Conservation (phyloP, 441 rosid genomes). For the Gossypium trilobum region DNA sequence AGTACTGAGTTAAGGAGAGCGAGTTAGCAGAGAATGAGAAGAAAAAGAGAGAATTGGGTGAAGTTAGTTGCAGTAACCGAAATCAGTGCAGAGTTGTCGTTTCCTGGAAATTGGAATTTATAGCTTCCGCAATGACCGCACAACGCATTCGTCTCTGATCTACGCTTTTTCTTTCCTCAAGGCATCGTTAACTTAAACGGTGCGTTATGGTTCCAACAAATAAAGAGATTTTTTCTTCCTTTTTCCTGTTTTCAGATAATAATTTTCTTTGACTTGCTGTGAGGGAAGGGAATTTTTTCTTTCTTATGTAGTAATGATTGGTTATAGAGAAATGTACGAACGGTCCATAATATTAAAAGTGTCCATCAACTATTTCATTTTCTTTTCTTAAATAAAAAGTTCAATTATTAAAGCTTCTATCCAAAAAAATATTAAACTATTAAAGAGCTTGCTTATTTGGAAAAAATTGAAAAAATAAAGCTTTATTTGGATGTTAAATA, state of each 20-base stretch:
- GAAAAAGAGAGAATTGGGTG: neutral
- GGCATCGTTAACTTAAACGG: neutral
- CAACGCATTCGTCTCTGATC: constrained; percentile 11
- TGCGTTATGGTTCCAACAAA: neutral
- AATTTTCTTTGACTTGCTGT: neutral
- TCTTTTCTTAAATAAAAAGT: neutral
- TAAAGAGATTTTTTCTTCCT: neutral
- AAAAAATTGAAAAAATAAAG: neutral
- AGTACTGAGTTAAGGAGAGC: neutral
- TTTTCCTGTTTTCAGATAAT: neutral
- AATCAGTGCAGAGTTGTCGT: constrained; percentile 18
- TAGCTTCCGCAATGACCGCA: constrained; percentile 16
- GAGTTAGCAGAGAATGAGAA: neutral
- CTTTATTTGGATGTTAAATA: neutral
- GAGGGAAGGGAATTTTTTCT: neutral
- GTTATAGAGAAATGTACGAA: neutral
- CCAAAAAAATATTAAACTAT: neutral
- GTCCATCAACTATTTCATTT: neutral
- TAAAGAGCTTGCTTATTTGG: neutral
- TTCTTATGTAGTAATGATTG: neutral
- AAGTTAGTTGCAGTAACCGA: neutral
- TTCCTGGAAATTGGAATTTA: neutral
- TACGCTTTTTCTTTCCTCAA: neutral
- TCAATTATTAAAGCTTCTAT: neutral
- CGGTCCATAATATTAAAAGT: neutral